Percentiles rank a stretch among this genome's conserved stretches.
Evolutionary conservation across 2,329 filamentous ascomycete species (phyloP).

Genomic region (Talaromyces pinophilus): DNA sequence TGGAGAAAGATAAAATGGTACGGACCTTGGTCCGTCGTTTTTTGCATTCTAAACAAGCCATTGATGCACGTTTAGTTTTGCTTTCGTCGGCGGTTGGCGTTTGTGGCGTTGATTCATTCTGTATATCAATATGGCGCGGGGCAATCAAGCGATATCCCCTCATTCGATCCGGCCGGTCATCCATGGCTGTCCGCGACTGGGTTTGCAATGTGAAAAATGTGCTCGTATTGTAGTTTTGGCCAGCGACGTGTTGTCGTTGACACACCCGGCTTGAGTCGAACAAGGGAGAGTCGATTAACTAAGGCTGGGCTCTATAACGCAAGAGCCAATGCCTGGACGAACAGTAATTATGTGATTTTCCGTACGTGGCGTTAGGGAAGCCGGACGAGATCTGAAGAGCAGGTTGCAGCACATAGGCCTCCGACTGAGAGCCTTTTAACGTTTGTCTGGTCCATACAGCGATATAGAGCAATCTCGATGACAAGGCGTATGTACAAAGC

Average conservation of each 20-base stretch:
- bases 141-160: constrained; percentile 20
- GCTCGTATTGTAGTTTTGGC: constrained; percentile 8
- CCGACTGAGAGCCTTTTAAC: constrained; percentile 7
- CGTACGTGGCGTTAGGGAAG: neutral
- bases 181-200: constrained; percentile 13
- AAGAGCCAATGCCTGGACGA: neutral
- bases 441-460: constrained; percentile 14
- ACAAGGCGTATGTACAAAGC: neutral
- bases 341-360: constrained; percentile 5
- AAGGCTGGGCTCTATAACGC: neutral
- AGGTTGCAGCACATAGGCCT: constrained; percentile 5
- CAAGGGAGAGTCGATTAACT: neutral
- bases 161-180: constrained; percentile 12
- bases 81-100: constrained; percentile 31
- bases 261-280: neutral
- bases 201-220: neutral
- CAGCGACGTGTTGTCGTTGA: neutral
- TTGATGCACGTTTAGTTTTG: constrained; percentile 39
- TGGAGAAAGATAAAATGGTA: neutral
- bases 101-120: neutral
- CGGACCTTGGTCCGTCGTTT: constrained; percentile 41
- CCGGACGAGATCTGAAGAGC: neutral
- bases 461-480: neutral
- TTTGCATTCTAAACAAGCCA: constrained; percentile 42
- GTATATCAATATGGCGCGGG: constrained; percentile 17